Percentiles rank a stretch among this genome's conserved stretches.
Evolutionary conservation across 176 grass and related monocot genomes (phyloP).

Genomic region (Carex cristatella): DNA sequence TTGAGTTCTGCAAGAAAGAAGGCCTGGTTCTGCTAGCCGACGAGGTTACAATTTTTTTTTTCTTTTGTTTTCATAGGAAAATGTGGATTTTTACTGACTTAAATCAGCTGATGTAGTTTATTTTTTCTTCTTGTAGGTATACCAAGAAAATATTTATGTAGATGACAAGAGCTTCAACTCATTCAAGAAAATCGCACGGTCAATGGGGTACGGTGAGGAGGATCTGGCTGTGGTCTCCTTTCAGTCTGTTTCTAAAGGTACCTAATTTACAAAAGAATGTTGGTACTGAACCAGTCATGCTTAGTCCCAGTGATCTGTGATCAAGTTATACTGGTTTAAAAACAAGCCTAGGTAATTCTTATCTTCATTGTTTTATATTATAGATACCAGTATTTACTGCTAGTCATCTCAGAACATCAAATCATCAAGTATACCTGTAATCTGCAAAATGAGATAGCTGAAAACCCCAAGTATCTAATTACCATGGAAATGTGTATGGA

Average conservation of each 20-base stretch:
- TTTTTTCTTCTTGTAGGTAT: conserved; percentile 43
- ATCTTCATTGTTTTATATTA: not conserved
- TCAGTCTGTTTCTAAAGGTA: conserved; percentile 93
- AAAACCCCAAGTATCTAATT: not conserved
- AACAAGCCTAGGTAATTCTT: not conserved
- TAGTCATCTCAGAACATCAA: not conserved
- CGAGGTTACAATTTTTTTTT: conserved; percentile 46
- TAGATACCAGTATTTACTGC: not conserved
- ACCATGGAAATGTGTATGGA: not conserved
- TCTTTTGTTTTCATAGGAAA: conserved; percentile 2
- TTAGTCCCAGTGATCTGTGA: not conserved
- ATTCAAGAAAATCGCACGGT: conserved; percentile 89
- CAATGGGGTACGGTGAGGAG: conserved; percentile 70
- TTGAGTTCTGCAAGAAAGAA: conserved; percentile 96
- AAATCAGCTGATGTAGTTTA: conserved; percentile 13
- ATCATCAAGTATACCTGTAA: not conserved
- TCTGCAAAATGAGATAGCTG: not conserved
- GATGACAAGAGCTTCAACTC: conserved; percentile 85
- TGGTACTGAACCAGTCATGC: not conserved
- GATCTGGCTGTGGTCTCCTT: conserved; percentile 83
- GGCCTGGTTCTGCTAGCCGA: conserved; percentile 88
- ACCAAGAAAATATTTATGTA: conserved; percentile 97
- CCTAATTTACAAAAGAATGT: not conserved
- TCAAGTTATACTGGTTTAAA: not conserved
- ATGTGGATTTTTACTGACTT: not conserved